phyloP scores from a whole-genome alignment of 495 filamentous ascomycete species.

The Chaetomium cochliodes region DNA sequence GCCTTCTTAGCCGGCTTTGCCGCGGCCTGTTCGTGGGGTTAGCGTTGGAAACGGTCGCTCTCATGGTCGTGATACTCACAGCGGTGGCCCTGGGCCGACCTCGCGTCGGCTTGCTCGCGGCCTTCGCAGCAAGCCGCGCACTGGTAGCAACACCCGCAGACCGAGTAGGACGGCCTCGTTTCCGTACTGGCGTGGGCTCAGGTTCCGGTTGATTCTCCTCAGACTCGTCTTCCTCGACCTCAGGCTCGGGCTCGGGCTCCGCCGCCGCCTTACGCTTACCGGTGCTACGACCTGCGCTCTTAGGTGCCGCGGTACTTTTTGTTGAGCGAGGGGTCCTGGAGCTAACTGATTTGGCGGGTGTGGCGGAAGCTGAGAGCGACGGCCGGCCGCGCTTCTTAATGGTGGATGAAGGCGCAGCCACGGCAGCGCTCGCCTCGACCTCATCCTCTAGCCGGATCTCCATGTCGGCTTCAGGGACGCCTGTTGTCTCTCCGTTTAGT shows the following conservation, averaged over 20 bases:
- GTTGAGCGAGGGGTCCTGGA: constrained; percentile 25
- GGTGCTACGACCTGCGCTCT: constrained; percentile 24
- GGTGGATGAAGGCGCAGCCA: constrained; percentile 3
- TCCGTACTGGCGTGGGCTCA: constrained; percentile 16
- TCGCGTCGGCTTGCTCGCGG: constrained; percentile 26
- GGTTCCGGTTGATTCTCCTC: constrained; percentile 12
- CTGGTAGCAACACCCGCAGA: constrained; percentile 25
- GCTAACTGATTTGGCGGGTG: constrained; percentile 19
- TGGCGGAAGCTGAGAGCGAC: constrained; percentile 17
- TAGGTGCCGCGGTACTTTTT: constrained; percentile 24
- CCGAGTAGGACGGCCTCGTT: constrained; percentile 30
- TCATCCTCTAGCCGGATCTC: constrained; percentile 6
- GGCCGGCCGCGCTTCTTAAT: constrained; percentile 29
- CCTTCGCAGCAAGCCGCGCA: constrained; percentile 32
- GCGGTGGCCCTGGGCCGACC: constrained; percentile 26
- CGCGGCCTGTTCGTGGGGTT: constrained; percentile 14
- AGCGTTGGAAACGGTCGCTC: neutral
- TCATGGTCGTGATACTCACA: constrained; percentile 14
- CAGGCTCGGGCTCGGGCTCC: constrained; percentile 17
- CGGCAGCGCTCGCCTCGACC: neutral
- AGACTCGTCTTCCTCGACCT: constrained; percentile 13
- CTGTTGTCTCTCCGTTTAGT: neutral
- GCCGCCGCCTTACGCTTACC: constrained; percentile 31
- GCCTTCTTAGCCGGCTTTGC: constrained; percentile 25
- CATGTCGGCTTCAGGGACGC: constrained; percentile 13